These are phyloP conservation scores for Colletotrichum paranaense DNA, from an alignment of 2,329 filamentous ascomycete species.

Conservation along the genomic window DNA sequence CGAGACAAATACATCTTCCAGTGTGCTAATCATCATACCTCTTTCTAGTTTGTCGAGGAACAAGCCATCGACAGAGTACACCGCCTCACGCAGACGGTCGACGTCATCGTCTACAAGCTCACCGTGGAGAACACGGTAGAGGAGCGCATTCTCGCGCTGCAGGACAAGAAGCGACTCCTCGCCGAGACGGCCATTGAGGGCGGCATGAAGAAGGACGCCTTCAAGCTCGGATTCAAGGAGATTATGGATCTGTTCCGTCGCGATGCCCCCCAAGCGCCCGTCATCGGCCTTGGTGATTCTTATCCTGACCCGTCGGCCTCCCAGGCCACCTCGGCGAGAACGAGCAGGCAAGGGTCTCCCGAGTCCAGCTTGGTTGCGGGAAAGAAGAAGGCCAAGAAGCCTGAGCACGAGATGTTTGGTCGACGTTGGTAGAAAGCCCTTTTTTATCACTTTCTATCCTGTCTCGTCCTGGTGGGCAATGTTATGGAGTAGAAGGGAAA, in stretches of 20 bases:
- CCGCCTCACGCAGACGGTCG: constrained; percentile 94
- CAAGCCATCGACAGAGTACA: constrained; percentile 99
- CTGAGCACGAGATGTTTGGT: constrained; percentile 32
- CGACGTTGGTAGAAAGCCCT: constrained; percentile 16
- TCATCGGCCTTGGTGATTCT: not conserved
- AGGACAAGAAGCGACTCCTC: constrained; percentile 91
- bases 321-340: constrained; percentile 10
- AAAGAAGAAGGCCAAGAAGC: constrained; percentile 45
- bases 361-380: constrained; percentile 16
- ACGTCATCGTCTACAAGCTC: constrained; percentile 95
- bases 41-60: constrained; percentile 87
- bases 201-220: constrained; percentile 75
- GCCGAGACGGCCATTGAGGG: constrained; percentile 93
- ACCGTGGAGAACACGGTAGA: constrained; percentile 90
- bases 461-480: not conserved
- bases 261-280: constrained; percentile 6
- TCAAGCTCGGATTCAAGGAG: constrained; percentile 92
- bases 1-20: not conserved
- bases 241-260: constrained; percentile 84
- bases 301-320: constrained; percentile 7
- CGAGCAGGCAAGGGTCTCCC: constrained; percentile 24
- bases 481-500: too few species aligned
- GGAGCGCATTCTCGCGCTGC: constrained; percentile 92
- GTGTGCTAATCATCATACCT: constrained; percentile 30
- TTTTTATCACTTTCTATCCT: too few species aligned